phyloP scores from a whole-genome alignment of 1,284 basidiomycete genomes.

The Schizophyllum commune region DNA sequence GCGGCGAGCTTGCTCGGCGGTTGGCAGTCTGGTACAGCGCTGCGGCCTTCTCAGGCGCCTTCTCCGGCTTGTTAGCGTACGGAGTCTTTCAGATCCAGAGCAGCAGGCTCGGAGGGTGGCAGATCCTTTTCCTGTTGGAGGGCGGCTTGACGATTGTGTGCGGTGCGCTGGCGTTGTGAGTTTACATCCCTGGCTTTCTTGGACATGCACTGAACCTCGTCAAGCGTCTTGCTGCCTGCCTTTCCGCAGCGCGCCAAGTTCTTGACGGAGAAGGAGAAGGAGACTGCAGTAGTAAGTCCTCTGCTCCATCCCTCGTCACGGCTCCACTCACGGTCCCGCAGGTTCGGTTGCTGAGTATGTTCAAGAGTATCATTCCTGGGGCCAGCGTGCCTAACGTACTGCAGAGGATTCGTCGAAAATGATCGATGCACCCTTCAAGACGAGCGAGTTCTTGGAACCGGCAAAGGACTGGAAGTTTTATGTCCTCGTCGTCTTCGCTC shows the following conservation, averaged over 20 bases:
- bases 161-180: slow-evolving; percentile 1
- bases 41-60: slow-evolving; percentile 1
- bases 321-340: background rate
- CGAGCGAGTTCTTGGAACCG: slow-evolving; percentile 2
- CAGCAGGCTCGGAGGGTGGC: slow-evolving; percentile 1
- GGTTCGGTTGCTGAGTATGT: background rate
- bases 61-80: slow-evolving; percentile 3
- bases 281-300: background rate
- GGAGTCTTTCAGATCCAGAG: slow-evolving; percentile 4
- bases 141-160: slow-evolving; percentile 3
- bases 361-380: background rate
- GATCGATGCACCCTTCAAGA: slow-evolving; percentile 1
- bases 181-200: background rate
- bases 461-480: slow-evolving; percentile 4
- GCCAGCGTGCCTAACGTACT: background rate
- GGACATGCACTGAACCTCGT: background rate
- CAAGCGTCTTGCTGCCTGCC: background rate
- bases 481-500: slow-evolving; percentile 1
- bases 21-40: slow-evolving; percentile 1
- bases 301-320: background rate
- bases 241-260: slow-evolving; percentile 1
- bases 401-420: slow-evolving; percentile 1
- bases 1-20: slow-evolving; percentile 1
- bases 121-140: slow-evolving; percentile 5
- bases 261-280: slow-evolving; percentile 1